phyloP scores from a whole-genome alignment of 176 grass and related monocot species.

The Musa troglodytarum region DNA sequence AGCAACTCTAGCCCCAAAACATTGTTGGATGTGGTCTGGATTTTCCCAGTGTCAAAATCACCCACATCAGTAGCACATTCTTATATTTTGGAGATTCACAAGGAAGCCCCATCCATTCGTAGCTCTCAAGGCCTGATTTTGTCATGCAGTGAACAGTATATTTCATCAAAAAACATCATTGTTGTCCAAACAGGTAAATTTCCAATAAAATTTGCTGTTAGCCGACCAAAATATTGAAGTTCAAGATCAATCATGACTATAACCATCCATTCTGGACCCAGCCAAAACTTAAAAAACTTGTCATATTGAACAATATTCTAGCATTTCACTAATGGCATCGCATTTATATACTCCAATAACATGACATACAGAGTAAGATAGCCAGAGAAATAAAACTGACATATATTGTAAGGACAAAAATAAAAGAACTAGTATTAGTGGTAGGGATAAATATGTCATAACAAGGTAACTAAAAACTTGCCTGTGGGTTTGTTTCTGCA shows the following conservation, averaged over 20 bases:
- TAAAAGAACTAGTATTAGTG: background rate
- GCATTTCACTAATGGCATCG: background rate
- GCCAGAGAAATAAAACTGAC: slow-evolving; percentile 5
- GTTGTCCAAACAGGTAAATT: background rate
- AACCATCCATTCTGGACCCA: background rate
- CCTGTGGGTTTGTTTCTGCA: slow-evolving; percentile 96
- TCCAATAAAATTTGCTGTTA: background rate
- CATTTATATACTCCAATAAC: background rate
- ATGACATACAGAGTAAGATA: background rate
- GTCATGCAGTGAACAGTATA: no score
- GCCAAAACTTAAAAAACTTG: background rate
- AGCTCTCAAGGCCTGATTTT: no score
- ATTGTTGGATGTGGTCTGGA: no score
- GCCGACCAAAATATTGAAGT: background rate
- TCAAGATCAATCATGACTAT: background rate
- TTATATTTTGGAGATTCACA: no score
- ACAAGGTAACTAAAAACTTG: slow-evolving; percentile 16
- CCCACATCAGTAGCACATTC: no score
- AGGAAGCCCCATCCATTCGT: no score
- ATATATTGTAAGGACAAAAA: no score
- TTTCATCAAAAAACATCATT: background rate
- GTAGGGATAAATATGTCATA: background rate
- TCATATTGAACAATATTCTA: background rate
- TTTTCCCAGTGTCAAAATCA: no score
- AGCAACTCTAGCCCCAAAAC: no score